Conservation (phyloP, 495 filamentous ascomycete species). For the Neurospora discreta region DNA sequence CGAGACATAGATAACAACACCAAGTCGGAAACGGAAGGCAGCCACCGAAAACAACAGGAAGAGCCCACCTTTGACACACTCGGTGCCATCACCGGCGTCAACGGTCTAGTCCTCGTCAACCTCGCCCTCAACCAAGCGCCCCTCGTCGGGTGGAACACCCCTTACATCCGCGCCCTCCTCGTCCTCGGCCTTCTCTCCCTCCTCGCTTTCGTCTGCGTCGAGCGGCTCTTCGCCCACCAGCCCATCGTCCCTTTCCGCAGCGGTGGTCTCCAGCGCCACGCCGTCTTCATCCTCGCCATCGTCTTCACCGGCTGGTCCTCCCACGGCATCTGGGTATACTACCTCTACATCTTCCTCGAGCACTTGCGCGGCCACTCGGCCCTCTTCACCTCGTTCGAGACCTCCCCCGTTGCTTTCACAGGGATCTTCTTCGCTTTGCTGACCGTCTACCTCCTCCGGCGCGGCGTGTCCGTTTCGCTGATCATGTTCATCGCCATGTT, state of each 20-base stretch:
- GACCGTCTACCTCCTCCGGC: conserved; percentile 34
- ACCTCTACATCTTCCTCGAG: conserved; percentile 43
- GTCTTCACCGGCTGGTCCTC: conserved; percentile 48
- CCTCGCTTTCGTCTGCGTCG: conserved; percentile 37
- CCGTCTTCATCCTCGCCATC: conserved; percentile 42
- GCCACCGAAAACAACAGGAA: no score
- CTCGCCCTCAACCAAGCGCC: conserved; percentile 51
- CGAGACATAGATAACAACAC: background rate
- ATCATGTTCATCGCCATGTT: conserved; percentile 39
- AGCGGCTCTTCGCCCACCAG: conserved; percentile 23
- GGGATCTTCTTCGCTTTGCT: conserved; percentile 19
- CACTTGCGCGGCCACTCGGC: conserved; percentile 34
- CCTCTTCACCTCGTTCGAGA: conserved; percentile 26
- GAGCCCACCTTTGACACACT: conserved; percentile 34
- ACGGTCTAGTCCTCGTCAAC: conserved; percentile 45
- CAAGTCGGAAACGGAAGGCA: background rate
- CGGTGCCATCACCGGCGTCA: conserved; percentile 40
- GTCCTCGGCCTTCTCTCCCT: conserved; percentile 41
- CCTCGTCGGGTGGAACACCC: conserved; percentile 42
- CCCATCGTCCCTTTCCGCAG: conserved; percentile 43
- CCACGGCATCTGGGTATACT: conserved; percentile 52
- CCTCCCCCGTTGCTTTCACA: conserved; percentile 26
- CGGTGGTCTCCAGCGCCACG: conserved; percentile 31
- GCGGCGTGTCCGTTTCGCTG: conserved; percentile 24
- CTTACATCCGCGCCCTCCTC: conserved; percentile 40